A percentile compares a stretch with the other conserved stretches of the same genome.
These are phyloP conservation scores for Mycena sp. DNA, from an alignment of 1,284 basidiomycete species.

Conservation along the genomic window DNA sequence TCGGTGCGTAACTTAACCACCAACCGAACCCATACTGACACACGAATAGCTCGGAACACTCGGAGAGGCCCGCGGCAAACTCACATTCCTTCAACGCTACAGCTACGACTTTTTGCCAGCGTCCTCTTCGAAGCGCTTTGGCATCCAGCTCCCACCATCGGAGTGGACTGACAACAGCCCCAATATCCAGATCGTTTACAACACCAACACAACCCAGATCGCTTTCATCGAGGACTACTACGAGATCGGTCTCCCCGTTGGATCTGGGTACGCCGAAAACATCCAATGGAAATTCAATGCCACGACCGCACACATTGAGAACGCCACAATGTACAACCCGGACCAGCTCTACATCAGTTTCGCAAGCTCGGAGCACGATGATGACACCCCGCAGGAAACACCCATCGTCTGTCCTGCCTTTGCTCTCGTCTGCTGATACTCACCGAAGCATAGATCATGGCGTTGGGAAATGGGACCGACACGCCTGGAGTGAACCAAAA, in stretches of 20 bases:
- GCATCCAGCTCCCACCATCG: slow-evolving; percentile 49
- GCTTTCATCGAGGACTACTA: slow-evolving; percentile 59
- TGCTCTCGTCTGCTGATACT: neutral
- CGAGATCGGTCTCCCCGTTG: slow-evolving; percentile 43
- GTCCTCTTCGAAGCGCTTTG: slow-evolving; percentile 45
- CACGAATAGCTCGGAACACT: slow-evolving; percentile 42
- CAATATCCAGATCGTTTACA: slow-evolving; percentile 51
- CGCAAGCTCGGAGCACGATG: slow-evolving; percentile 48
- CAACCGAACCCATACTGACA: neutral
- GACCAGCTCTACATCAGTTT: slow-evolving; percentile 57
- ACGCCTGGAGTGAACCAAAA: slow-evolving; percentile 51
- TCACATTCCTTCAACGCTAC: slow-evolving; percentile 55
- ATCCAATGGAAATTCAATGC: slow-evolving; percentile 52
- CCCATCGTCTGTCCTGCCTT: slow-evolving; percentile 37
- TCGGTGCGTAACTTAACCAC: slow-evolving; percentile 4
- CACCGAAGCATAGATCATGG: slow-evolving; percentile 44
- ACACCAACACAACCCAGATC: slow-evolving; percentile 41
- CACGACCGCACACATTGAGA: slow-evolving; percentile 47
- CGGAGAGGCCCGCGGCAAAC: slow-evolving; percentile 56
- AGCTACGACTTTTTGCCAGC: slow-evolving; percentile 48
- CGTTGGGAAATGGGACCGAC: slow-evolving; percentile 47
- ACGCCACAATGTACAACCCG: slow-evolving; percentile 43
- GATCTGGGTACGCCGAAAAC: slow-evolving; percentile 44
- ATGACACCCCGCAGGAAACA: slow-evolving; percentile 37
- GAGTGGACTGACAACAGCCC: slow-evolving; percentile 55